phyloP scores from a whole-genome alignment of 768 basidiomycete genomes.

The Xerocomellus amylosporus region DNA sequence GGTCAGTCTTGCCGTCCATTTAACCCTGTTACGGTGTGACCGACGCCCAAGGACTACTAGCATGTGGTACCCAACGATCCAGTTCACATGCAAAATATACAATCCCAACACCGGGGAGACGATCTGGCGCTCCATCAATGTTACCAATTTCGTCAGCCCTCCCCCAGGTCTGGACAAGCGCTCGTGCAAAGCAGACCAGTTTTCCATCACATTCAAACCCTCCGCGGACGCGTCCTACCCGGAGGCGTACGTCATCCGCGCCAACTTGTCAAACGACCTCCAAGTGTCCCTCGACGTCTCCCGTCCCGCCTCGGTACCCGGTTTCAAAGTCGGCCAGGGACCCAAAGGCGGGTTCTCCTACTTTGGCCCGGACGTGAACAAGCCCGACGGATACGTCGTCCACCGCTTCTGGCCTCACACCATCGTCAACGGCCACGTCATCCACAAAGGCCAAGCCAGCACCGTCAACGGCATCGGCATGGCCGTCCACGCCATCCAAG shows the following conservation, averaged over 20 bases:
- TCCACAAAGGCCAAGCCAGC: constrained; percentile 60
- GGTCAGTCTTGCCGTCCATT: constrained; percentile 51
- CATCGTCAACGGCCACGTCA: constrained; percentile 61
- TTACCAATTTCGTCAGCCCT: constrained; percentile 72
- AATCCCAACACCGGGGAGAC: constrained; percentile 72
- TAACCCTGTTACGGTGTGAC: constrained; percentile 1
- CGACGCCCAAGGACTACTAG: constrained; percentile 40
- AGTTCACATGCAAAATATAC: constrained; percentile 88
- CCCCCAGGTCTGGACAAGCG: constrained; percentile 81
- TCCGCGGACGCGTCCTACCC: constrained; percentile 55
- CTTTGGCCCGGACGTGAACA: constrained; percentile 67
- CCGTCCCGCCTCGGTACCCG: constrained; percentile 68
- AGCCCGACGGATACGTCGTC: constrained; percentile 80
- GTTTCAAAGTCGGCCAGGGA: constrained; percentile 90
- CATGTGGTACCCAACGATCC: constrained; percentile 90
- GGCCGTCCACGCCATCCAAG: constrained; percentile 96
- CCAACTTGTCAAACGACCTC: constrained; percentile 74
- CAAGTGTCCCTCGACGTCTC: constrained; percentile 75
- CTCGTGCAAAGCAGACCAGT: constrained; percentile 83
- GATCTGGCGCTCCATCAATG: constrained; percentile 86
- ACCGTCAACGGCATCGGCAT: constrained; percentile 66
- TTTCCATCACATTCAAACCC: constrained; percentile 65
- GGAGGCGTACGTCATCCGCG: constrained; percentile 77
- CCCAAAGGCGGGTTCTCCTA: constrained; percentile 87
- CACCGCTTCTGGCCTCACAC: constrained; percentile 89